phyloP scores from a whole-genome alignment of 2,329 filamentous ascomycete genomes.

The Paraconiothyrium sp. region DNA sequence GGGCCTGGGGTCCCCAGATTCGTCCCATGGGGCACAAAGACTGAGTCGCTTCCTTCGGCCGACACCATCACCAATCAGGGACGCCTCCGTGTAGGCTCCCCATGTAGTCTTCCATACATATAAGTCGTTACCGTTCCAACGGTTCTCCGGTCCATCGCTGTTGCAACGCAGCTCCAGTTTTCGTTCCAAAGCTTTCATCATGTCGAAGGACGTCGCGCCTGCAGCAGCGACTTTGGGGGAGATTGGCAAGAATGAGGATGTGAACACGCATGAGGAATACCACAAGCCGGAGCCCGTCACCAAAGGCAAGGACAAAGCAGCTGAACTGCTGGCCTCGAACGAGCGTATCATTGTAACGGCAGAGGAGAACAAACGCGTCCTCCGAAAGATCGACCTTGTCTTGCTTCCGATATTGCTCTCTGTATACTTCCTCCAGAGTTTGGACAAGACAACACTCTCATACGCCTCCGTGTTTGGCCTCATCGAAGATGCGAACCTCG shows the following conservation, averaged over 20 bases:
- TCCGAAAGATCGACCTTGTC: constrained; percentile 61
- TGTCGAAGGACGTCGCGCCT: constrained; percentile 27
- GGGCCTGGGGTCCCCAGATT: constrained; percentile 30
- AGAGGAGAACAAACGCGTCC: constrained; percentile 62
- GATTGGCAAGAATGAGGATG: constrained; percentile 33
- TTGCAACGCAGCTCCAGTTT: constrained; percentile 13
- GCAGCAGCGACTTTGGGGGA: constrained; percentile 17
- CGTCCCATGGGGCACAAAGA: constrained; percentile 28
- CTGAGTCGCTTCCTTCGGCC: constrained; percentile 14
- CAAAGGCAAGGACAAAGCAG: constrained; percentile 57
- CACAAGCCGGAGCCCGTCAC: constrained; percentile 29
- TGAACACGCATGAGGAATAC: constrained; percentile 41
- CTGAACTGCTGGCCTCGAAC: constrained; percentile 59
- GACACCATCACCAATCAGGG: constrained; percentile 10
- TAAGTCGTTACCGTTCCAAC: constrained; percentile 13
- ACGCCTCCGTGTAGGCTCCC: neutral
- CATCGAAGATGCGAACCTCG: constrained; percentile 65
- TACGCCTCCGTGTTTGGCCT: constrained; percentile 73
- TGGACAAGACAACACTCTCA: constrained; percentile 69
- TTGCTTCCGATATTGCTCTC: constrained; percentile 65
- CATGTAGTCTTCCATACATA: constrained; percentile 6
- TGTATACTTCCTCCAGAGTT: constrained; percentile 70
- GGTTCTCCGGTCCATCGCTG: constrained; percentile 1
- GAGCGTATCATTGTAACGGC: constrained; percentile 60
- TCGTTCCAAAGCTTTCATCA: constrained; percentile 15